Conservation (phyloP, 306 rosid genomes). For the Cicer judaicum region DNA sequence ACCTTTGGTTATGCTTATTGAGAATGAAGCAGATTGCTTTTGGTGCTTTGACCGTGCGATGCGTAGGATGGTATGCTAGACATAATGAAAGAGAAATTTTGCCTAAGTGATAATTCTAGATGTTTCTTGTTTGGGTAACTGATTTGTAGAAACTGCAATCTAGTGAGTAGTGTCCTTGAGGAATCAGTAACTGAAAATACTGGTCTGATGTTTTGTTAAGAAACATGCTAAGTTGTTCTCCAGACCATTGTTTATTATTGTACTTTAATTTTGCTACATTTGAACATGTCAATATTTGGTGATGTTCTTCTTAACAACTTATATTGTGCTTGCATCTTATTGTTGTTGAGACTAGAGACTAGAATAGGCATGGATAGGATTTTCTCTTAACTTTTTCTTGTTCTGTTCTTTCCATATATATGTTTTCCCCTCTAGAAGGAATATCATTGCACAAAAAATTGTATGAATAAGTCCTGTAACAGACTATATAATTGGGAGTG, state of each 20-base stretch:
- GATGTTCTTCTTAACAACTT: slow-evolving; percentile 17
- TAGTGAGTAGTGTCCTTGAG: slow-evolving; percentile 15
- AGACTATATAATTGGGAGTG: slow-evolving; percentile 22
- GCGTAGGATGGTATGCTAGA: slow-evolving; percentile 83
- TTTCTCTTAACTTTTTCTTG: neutral
- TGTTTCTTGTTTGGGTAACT: slow-evolving; percentile 36
- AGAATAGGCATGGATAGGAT: slow-evolving; percentile 28
- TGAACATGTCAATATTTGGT: neutral
- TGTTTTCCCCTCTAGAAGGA: slow-evolving; percentile 14
- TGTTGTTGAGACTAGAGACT: neutral
- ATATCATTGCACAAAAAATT: neutral
- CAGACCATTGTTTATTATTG: neutral
- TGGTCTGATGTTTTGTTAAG: neutral
- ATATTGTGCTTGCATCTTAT: neutral
- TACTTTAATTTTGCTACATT: slow-evolving; percentile 8
- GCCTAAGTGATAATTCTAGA: slow-evolving; percentile 25
- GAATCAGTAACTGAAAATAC: slow-evolving; percentile 1
- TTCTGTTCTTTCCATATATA: neutral
- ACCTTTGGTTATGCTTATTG: slow-evolving; percentile 79
- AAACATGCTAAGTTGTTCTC: slow-evolving; percentile 11
- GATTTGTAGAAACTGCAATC: slow-evolving; percentile 29
- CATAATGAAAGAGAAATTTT: slow-evolving; percentile 7
- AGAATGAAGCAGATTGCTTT: slow-evolving; percentile 84
- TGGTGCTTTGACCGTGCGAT: slow-evolving; percentile 96
- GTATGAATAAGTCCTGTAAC: neutral